Evolutionary conservation across 176 grass and related monocot species (phyloP).

Genomic region (Saccharum spontaneum): DNA sequence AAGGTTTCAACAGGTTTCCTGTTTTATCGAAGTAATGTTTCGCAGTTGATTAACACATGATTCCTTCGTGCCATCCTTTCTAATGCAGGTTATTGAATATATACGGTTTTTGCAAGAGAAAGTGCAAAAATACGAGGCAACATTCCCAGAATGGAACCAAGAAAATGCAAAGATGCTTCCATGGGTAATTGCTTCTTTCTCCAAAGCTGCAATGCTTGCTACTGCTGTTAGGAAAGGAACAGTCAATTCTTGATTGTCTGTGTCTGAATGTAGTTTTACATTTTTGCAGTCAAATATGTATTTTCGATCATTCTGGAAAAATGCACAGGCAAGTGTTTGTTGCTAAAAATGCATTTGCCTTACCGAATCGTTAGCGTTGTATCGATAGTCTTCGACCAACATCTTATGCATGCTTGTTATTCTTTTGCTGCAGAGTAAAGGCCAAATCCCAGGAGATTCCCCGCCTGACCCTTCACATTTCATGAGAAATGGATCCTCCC

Average conservation of each 20-base stretch:
- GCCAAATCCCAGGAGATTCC: conserved; percentile 56
- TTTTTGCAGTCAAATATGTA: conserved; percentile 93
- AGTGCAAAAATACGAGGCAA: conserved; percentile 55
- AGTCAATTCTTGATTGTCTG: conserved; percentile 31
- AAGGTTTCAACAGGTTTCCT: conserved; percentile 6
- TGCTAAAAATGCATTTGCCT: conserved; percentile 27
- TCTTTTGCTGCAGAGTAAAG: conserved; percentile 57
- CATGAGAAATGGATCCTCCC: conserved; percentile 63
- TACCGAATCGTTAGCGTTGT: conserved; percentile 1
- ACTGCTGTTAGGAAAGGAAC: conserved; percentile 13
- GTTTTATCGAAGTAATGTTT: conserved; percentile 3
- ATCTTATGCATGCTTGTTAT: conserved; percentile 21
- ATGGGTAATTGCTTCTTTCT: conserved; percentile 66
- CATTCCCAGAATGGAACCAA: conserved; percentile 82
- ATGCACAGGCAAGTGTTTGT: conserved; percentile 62
- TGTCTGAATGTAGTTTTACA: conserved; percentile 37
- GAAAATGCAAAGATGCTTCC: conserved; percentile 86
- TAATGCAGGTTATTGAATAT: conserved; percentile 72
- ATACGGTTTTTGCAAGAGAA: conserved; percentile 97
- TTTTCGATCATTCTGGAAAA: conserved; percentile 99
- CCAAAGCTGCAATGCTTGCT: conserved; percentile 15
- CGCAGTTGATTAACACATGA: conserved; percentile 1
- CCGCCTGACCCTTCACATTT: conserved; percentile 56
- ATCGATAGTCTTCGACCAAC: not conserved
- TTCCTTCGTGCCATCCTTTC: conserved; percentile 23